phyloP scores from a whole-genome alignment of 108 stramenopile genomes.

The Pseudonitzschia delicatissima region DNA sequence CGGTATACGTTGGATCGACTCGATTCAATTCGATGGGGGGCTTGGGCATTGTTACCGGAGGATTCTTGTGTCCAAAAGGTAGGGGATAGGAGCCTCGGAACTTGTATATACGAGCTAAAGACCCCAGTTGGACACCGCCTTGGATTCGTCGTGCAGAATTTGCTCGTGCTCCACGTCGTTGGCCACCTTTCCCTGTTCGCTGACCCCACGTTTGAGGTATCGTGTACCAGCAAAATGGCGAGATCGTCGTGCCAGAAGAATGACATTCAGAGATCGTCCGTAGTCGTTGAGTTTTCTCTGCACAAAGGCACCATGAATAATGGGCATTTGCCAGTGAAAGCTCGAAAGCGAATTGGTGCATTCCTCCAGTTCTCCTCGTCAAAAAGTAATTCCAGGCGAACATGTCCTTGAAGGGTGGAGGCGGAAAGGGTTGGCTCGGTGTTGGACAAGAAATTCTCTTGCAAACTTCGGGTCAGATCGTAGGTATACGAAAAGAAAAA shows the following conservation, averaged over 20 bases:
- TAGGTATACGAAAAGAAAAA: slow-evolving; percentile 98
- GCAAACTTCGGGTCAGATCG: slow-evolving; percentile 89
- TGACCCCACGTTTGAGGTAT: slow-evolving; percentile 96
- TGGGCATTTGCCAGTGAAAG: slow-evolving; percentile 86
- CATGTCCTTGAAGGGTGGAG: slow-evolving; percentile 90
- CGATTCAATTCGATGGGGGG: slow-evolving; percentile 94
- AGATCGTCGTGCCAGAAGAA: slow-evolving; percentile 89
- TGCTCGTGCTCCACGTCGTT: slow-evolving; percentile 94
- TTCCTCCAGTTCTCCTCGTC: slow-evolving; percentile 85
- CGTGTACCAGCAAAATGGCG: slow-evolving; percentile 98
- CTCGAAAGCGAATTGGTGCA: slow-evolving; percentile 77
- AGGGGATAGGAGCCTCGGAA: slow-evolving; percentile 96
- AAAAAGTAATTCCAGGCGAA: slow-evolving; percentile 97
- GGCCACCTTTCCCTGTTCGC: slow-evolving; percentile 94
- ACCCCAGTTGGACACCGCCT: slow-evolving; percentile 58
- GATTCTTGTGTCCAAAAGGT: slow-evolving; percentile 97
- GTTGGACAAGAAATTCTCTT: slow-evolving; percentile 91
- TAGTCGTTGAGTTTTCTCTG: slow-evolving; percentile 90
- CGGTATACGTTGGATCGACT: slow-evolving; percentile 90
- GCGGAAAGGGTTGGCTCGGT: slow-evolving; percentile 74
- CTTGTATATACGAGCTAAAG: slow-evolving; percentile 90
- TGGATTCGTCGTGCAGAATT: slow-evolving; percentile 92
- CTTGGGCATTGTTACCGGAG: slow-evolving; percentile 91
- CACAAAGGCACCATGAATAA: slow-evolving; percentile 93
- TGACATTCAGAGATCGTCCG: slow-evolving; percentile 85